Base-by-base conservation (phyloP, 2,329 filamentous ascomycete species). In the Zarea fungicola region DNA sequence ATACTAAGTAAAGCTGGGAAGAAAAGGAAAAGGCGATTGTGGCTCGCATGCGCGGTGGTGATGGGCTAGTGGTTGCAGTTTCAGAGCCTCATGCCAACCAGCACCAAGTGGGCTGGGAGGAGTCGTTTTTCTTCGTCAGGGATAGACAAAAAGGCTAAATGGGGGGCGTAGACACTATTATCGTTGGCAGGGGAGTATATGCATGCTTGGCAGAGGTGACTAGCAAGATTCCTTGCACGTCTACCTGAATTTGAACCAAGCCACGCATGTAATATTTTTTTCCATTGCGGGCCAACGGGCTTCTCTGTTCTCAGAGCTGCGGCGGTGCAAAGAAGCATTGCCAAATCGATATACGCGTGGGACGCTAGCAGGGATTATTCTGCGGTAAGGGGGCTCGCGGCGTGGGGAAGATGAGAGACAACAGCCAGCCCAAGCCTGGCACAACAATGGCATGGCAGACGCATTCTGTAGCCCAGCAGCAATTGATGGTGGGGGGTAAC, bases 31-130 rank as follows among this genome's bases (percentile, higher is more conserved):
- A 34, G 25, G n/a, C 8, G 10, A 25, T 10, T 19, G 26, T 18
- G 19, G 40, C n/a, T 23, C 13, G 40, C 9, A n/a, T 13, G 18
- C 8, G n/a, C 22, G 13, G 19, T 39, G 34, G 25, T 35, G 25
- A 49, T 35, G 37, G 39, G 46, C 23, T 43, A 39, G 19, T 16
- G 28, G 19, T n/a, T 39, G 18, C 11, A 32, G 46, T 49, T 49
- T 49, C 46, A 49, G 39, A 49, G 46, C 19, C 46, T 42, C 39
- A 23, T 36, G 45, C 32, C 42, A 47, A n/a, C n/a, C 2, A 14
- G 26, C 22, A 21, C 44, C 26, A 47, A 47, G 35, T 47, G 35
- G 44, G 44, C 19, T 46, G 5, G 21, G 22, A 21, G 25, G 25
- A 25, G 28, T 19, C 41, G 29, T 29, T 29, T 29, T 29, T 29